phyloP scores from a whole-genome alignment of 169 alveolate species.

The Eimeria acervulina region DNA sequence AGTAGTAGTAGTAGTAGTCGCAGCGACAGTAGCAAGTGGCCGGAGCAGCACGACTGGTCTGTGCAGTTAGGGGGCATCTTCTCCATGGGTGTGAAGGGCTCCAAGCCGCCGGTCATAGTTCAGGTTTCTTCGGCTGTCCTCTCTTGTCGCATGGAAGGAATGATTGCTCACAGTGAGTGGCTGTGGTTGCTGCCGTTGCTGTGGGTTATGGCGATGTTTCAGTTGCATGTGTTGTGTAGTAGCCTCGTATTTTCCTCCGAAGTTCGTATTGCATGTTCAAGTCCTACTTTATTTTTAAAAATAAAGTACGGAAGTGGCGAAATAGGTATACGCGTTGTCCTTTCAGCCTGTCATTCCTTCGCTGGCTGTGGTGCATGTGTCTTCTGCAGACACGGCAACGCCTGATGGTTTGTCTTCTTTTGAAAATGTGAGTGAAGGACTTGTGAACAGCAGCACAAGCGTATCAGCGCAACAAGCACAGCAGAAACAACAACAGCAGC shows the following conservation, averaged over 20 bases:
- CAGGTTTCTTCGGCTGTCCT: slow-evolving; percentile 50
- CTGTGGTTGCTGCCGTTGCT: slow-evolving; percentile 30
- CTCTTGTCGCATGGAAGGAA: neutral
- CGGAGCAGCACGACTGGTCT: slow-evolving; percentile 27
- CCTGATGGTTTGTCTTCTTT: neutral
- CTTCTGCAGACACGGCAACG: neutral
- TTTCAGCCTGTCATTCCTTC: neutral
- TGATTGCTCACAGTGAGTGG: neutral
- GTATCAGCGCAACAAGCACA: slow-evolving; percentile 25
- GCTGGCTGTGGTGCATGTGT: neutral
- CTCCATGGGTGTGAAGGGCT: slow-evolving; percentile 9
- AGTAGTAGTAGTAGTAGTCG: neutral
- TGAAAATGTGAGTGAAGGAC: slow-evolving; percentile 13
- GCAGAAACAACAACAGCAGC: slow-evolving; percentile 18
- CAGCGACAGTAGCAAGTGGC: slow-evolving; percentile 8
- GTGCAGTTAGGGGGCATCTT: slow-evolving; percentile 68
- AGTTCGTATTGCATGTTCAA: too few species aligned
- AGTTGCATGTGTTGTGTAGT: neutral
- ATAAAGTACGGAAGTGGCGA: too few species aligned
- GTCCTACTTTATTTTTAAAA: too few species aligned
- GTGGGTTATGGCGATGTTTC: neutral
- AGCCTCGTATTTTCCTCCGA: too few species aligned
- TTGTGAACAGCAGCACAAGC: neutral
- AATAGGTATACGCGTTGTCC: too few species aligned
- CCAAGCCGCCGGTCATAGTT: slow-evolving; percentile 41